Evolutionary conservation across 2,329 filamentous ascomycete species (phyloP).

Genomic region (Paracoccidioides brasiliensis): DNA sequence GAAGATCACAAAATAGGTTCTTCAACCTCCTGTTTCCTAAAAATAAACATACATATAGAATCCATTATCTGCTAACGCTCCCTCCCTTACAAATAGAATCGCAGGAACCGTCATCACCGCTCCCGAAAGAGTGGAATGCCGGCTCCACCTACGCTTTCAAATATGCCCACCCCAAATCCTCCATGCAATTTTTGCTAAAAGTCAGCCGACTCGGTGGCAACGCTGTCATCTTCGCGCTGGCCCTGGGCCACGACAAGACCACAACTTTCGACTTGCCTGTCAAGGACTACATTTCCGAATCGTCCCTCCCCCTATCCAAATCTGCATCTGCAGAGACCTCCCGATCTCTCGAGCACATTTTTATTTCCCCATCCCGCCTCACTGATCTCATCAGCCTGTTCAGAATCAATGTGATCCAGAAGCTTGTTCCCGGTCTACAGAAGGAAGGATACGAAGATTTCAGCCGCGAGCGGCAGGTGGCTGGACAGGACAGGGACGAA

Average conservation of each 20-base stretch:
- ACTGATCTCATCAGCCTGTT: constrained; percentile 57
- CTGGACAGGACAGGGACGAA: constrained; percentile 2
- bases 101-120: constrained; percentile 28
- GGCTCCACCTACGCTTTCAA: constrained; percentile 63
- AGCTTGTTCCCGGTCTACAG: constrained; percentile 61
- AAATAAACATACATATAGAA: not conserved
- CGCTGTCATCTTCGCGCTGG: constrained; percentile 70
- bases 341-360: constrained; percentile 42
- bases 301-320: constrained; percentile 41
- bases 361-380: constrained; percentile 60
- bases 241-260: constrained; percentile 67
- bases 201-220: constrained; percentile 70
- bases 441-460: constrained; percentile 66
- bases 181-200: constrained; percentile 72
- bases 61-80: not conserved
- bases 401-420: constrained; percentile 71
- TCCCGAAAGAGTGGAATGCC: constrained; percentile 71
- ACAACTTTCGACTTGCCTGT: constrained; percentile 60
- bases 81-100: not conserved
- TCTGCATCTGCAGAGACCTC: constrained; percentile 16
- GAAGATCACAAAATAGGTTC: constrained; percentile 64
- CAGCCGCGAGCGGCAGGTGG: constrained; percentile 9
- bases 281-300: constrained; percentile 60
- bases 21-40: not conserved
- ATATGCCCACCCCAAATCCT: constrained; percentile 74